phyloP scores from a whole-genome alignment of 495 filamentous ascomycete genomes.

The Penicillium argentinense region DNA sequence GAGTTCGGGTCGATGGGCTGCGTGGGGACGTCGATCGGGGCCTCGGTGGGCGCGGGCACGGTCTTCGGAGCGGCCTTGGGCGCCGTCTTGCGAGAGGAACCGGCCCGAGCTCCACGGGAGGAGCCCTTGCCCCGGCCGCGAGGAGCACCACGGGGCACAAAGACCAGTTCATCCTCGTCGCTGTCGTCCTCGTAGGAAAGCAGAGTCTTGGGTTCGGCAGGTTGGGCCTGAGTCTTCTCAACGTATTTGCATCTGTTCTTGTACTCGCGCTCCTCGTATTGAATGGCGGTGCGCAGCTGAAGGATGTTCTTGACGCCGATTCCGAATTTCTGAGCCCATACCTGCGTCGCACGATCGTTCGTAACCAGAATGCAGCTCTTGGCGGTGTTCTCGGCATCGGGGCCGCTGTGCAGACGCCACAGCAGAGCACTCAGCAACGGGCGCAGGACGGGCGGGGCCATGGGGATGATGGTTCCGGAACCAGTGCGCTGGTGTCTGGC shows the following conservation, averaged over 20 bases:
- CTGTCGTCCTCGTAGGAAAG: constrained; percentile 50
- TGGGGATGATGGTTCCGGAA: constrained; percentile 37
- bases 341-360: constrained; percentile 55
- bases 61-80: constrained; percentile 24
- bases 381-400: constrained; percentile 38
- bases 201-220: constrained; percentile 40
- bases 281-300: constrained; percentile 58
- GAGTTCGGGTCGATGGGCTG: constrained; percentile 57
- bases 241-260: constrained; percentile 54
- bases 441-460: constrained; percentile 46
- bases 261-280: constrained; percentile 59
- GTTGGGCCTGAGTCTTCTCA: constrained; percentile 39
- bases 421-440: constrained; percentile 63
- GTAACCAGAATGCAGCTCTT: constrained; percentile 56
- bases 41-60: constrained; percentile 21
- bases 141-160: constrained; percentile 51
- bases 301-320: constrained; percentile 59
- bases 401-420: constrained; percentile 56
- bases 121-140: constrained; percentile 37
- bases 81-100: constrained; percentile 25
- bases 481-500: constrained; percentile 37
- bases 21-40: constrained; percentile 44
- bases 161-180: constrained; percentile 61
- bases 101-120: constrained; percentile 29
- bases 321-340: constrained; percentile 61